These are phyloP conservation scores for Colletotrichum cuscutae DNA, from an alignment of 2,329 filamentous ascomycete species.

Conservation along the genomic window DNA sequence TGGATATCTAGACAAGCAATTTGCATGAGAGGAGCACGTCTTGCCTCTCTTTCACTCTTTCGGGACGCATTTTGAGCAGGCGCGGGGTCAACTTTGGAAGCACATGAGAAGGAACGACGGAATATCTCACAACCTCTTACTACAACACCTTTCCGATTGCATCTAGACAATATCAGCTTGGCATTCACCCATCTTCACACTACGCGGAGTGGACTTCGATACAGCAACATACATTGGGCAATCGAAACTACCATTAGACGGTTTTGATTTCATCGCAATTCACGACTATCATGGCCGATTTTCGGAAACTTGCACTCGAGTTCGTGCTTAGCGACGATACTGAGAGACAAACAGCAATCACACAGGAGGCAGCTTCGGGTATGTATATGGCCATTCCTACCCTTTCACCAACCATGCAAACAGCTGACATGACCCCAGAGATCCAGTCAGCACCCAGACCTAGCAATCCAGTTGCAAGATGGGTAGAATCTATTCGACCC, in stretches of 20 bases:
- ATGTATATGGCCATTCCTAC: conserved; percentile 3
- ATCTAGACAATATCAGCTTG: not conserved
- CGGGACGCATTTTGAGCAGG: not conserved
- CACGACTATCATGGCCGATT: conserved; percentile 56
- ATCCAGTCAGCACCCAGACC: conserved; percentile 56
- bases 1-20: not conserved
- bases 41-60: not conserved
- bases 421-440: conserved; percentile 44
- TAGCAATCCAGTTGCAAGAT: conserved; percentile 60
- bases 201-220: not conserved
- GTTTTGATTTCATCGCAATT: not conserved
- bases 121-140: not conserved
- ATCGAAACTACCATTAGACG: not conserved
- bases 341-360: conserved; percentile 50
- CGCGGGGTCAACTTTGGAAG: conserved; percentile 2
- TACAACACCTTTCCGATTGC: not conserved
- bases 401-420: not conserved
- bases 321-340: conserved; percentile 64
- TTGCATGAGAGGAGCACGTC: not conserved
- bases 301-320: conserved; percentile 63
- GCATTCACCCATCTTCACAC: not conserved
- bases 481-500: conserved; percentile 65
- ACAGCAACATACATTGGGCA: not conserved
- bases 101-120: not conserved
- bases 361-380: conserved; percentile 58